phyloP scores from a whole-genome alignment of 2,329 filamentous ascomycete species.

The Diaporthe citrichinensis region DNA sequence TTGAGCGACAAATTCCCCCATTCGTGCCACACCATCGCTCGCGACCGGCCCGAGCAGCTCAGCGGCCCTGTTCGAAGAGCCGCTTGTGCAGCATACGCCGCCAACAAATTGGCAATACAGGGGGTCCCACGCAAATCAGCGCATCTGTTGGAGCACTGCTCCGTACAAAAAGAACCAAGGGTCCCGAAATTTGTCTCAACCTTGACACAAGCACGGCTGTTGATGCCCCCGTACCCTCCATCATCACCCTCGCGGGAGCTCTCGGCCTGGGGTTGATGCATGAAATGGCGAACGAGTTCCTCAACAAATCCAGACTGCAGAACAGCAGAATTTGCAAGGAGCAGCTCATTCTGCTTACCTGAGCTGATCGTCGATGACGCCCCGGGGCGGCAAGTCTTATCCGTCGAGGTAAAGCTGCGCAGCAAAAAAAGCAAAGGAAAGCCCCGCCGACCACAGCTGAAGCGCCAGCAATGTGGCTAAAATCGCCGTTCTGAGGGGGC shows the following conservation, averaged over 20 bases:
- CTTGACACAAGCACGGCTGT: background rate
- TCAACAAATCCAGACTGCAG: slow-evolving; percentile 19
- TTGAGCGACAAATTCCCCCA: slow-evolving; percentile 33
- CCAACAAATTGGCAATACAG: slow-evolving; percentile 27
- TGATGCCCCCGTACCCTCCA: slow-evolving; percentile 5
- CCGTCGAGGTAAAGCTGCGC: background rate
- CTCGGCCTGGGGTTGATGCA: background rate
- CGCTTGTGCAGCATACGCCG: slow-evolving; percentile 11
- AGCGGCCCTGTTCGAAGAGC: slow-evolving; percentile 4
- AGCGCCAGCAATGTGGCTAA: background rate
- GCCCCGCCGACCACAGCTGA: background rate
- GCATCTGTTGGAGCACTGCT: background rate
- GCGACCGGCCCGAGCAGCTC: slow-evolving; percentile 15
- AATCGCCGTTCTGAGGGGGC: background rate
- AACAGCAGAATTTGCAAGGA: background rate
- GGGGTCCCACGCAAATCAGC: background rate
- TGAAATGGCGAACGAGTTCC: background rate
- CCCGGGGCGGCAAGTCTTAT: background rate
- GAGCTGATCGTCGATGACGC: background rate
- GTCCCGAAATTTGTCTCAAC: background rate
- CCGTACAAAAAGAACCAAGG: slow-evolving; percentile 15
- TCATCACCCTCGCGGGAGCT: background rate
- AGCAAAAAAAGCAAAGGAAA: background rate
- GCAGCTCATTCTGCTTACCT: background rate
- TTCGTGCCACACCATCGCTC: slow-evolving; percentile 1